A percentile compares a stretch with the other conserved stretches of the same genome.
Evolutionary conservation across 1,284 basidiomycete species (phyloP).

Genomic region (Fomitopsis betulina): DNA sequence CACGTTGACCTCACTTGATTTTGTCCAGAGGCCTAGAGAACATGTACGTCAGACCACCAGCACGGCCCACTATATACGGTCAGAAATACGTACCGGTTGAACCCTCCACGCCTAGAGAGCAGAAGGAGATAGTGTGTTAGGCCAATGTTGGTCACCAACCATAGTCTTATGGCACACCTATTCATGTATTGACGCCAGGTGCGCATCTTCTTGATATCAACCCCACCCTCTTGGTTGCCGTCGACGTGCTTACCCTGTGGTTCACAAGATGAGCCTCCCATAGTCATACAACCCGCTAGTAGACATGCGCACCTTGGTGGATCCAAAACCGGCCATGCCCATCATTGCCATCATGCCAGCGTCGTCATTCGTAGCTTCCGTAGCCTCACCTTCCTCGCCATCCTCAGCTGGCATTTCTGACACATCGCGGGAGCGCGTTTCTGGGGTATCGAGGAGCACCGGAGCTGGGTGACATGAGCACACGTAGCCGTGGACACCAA

Average conservation of each 20-base stretch:
- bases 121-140: constrained; percentile 6
- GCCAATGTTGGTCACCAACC: neutral
- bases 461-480: constrained; percentile 5
- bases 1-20: constrained; percentile 44
- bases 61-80: neutral
- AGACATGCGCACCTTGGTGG: constrained; percentile 69
- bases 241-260: constrained; percentile 70
- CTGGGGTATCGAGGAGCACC: constrained; percentile 8
- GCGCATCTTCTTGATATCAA: constrained; percentile 80
- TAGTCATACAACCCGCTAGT: neutral
- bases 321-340: constrained; percentile 86
- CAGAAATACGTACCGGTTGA: constrained; percentile 66
- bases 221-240: constrained; percentile 78
- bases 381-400: constrained; percentile 55
- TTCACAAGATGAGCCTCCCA: neutral
- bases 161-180: constrained; percentile 41
- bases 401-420: constrained; percentile 37
- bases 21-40: constrained; percentile 65
- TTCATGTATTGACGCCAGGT: constrained; percentile 99
- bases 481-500: neutral
- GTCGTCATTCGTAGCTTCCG: constrained; percentile 65
- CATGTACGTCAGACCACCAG: neutral
- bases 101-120: constrained; percentile 72
- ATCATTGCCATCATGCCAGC: constrained; percentile 87
- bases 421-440: constrained; percentile 15